Conservation (phyloP, 2,329 filamentous ascomycete genomes). For the Grosmannia huntii region DNA sequence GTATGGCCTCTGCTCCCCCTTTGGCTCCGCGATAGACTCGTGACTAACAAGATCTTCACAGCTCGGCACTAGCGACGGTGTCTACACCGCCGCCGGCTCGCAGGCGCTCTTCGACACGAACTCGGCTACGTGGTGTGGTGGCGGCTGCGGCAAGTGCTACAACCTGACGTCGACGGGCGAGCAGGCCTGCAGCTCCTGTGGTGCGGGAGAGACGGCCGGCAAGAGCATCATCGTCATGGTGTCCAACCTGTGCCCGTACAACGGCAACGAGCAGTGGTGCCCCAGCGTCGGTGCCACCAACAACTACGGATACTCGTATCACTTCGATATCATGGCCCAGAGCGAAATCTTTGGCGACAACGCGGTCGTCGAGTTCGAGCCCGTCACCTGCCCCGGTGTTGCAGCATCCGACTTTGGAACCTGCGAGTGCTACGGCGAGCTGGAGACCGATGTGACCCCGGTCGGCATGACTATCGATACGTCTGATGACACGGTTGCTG, state of each 20-base stretch:
- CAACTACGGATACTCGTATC: constrained; percentile 21
- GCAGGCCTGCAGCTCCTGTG: constrained; percentile 13
- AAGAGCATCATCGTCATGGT: constrained; percentile 19
- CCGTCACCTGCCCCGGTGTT: constrained; percentile 17
- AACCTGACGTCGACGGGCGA: constrained; percentile 17
- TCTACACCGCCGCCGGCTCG: constrained; percentile 17
- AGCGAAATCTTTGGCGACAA: constrained; percentile 21
- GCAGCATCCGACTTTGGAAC: constrained; percentile 15
- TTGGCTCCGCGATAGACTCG: not conserved
- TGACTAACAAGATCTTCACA: not conserved
- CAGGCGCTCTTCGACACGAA: constrained; percentile 14
- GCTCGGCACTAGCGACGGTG: constrained; percentile 5
- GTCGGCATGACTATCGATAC: not conserved
- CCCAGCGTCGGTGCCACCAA: constrained; percentile 18
- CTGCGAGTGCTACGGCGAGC: constrained; percentile 14
- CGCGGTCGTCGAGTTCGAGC: constrained; percentile 20
- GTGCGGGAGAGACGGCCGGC: constrained; percentile 13
- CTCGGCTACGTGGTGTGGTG: constrained; percentile 16
- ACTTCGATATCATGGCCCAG: constrained; percentile 24
- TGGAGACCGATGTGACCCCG: constrained; percentile 1
- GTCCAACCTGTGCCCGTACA: constrained; percentile 23
- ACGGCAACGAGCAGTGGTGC: constrained; percentile 23
- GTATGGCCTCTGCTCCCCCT: not conserved
- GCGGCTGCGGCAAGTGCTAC: constrained; percentile 18
- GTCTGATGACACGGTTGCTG: not conserved